Percentiles rank a stretch among this genome's conserved stretches.
Evolutionary conservation across 805 yeast genomes (phyloP).

Genomic region (Kluyveromyces lactis): DNA sequence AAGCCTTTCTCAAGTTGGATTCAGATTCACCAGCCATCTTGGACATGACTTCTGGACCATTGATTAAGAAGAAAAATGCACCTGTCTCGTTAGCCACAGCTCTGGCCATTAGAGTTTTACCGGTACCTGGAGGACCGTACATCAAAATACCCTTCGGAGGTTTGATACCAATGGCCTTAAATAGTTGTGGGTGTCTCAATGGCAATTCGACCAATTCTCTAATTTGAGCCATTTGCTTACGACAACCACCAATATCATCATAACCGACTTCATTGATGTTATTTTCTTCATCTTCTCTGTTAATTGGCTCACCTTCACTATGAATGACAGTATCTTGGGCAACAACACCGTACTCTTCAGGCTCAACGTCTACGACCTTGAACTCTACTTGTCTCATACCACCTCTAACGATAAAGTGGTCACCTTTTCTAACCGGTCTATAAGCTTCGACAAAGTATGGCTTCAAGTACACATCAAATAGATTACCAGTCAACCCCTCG

Average conservation of each 20-base stretch:
- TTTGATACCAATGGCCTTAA: conserved; percentile 96
- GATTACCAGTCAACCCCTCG: conserved; percentile 94
- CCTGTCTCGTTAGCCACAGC: conserved; percentile 99
- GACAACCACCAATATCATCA: conserved; percentile 98
- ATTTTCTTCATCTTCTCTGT: conserved; percentile 96
- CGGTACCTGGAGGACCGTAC: conserved; percentile 99
- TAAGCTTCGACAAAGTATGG: conserved; percentile 99
- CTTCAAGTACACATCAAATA: conserved; percentile 91
- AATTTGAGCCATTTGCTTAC: conserved; percentile 99
- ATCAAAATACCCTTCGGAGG: conserved; percentile 97
- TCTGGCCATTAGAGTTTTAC: conserved; percentile 98
- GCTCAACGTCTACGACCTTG: conserved; percentile 97
- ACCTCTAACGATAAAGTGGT: conserved; percentile 91
- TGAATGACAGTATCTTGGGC: conserved; percentile 98
- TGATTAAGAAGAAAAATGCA: conserved; percentile 94
- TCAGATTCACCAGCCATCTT: conserved; percentile 99
- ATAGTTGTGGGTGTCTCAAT: conserved; percentile 94
- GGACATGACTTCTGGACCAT: conserved; percentile 99
- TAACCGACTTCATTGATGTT: conserved; percentile 95
- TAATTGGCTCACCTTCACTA: conserved; percentile 98
- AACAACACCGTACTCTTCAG: conserved; percentile 93
- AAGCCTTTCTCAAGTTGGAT: conserved; percentile 93
- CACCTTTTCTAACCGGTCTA: conserved; percentile 97
- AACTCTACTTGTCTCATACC: conserved; percentile 99
- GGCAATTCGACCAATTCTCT: conserved; percentile 98